Evolutionary conservation across 148 eudicot genomes (phyloP), one percentile per base, ranked within the genome.

Genomic region (Cornus controversa): DNA sequence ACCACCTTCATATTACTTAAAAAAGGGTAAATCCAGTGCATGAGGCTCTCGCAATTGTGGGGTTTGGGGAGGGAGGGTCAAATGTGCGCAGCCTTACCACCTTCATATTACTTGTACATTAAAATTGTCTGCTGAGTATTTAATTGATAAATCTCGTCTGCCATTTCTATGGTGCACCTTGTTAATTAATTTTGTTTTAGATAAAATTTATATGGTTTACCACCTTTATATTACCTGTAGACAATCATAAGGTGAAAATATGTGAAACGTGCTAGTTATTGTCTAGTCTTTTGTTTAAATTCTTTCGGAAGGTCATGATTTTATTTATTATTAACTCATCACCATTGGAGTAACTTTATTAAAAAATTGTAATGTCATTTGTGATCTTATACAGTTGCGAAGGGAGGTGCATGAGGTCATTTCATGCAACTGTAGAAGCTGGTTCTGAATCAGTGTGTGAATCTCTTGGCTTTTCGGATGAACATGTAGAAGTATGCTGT

Each of bases 321-420:
- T 15, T 50, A 50, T 50, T 13, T 50, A 11, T 13, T 50, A 11
- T 50, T 50, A 11, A 60, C 8, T 60, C 24, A 60, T 60, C 1
- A 3, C 20, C 20, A 11, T n/a, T n/a, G n/a, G 20, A 54, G 20
- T 8, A 54, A 54, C n/a, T 0, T 54, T 16, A 54, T 14, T 54
- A 18, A 54, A 14, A 54, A 54, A 54, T 2, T 14, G 15, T 54
- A 16, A 54, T 14, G 6, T 60, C 64, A 18, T 60, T 60, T 60
- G 24, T 60, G 18, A 65, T 72, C 75, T 11, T 24, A 76, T 84
- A 64, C 86, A 96, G 99, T 50, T 96, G 99, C 77, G 99, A 96
- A 26, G 99, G 99, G 45, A 83, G 80, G 81, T 96, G 99, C 87
- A 82, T 96, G 91, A 91, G 99, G 84, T 89, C 94, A 67, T 96